Base-by-base conservation (phyloP, 2,329 filamentous ascomycete genomes). In the Ustilaginoidea virens region DNA sequence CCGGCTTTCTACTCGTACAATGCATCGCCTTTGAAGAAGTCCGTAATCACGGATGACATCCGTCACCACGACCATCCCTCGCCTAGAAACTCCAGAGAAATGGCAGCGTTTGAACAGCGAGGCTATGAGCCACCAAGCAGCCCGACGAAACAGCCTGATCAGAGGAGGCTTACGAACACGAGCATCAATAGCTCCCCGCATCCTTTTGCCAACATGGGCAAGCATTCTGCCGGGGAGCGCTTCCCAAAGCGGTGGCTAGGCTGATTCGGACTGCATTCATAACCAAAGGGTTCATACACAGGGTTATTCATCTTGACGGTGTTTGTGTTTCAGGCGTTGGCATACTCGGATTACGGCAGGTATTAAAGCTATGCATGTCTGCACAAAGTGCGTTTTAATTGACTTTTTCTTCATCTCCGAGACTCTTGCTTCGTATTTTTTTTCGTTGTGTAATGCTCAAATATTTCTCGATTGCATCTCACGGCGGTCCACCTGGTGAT, bases 11-110 rank as follows among this genome's bases (percentile, higher is more conserved):
- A 75, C 49, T 77, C 68, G 5, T 82, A 92, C 48, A 74, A 74
- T 5, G 79, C 76, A 23, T 92, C 82, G 8, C 87, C 87, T 0
- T 52, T 96, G 9, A 78, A 83, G 43, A 93, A 92, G 49, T 66
- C 80, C 2, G 60, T 60, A 10, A 72, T 72, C 61, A 41, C 81
- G 58, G 52, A 70, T 52, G 52, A 80, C 32, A 59, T 72, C 24
- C 58, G 61, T 40, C 45, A 40, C 10, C 52, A 44, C 7, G 52
- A 53, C 15, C 44, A 48, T 6, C 38, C 45, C 6, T 66, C 66
- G 21, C 70, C 70, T 2, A 58, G 64, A 24, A 75, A 73, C 40
- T 71, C 68, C 4, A 59, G 65, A 23, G 69, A 75, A 42, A 69
- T 74, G 65, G 71, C 70, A 2, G 63, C 63, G 4, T 48, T 62